Evolutionary conservation across 495 filamentous ascomycete species (phyloP).

Genomic region (Ascodesmis nigricans): DNA sequence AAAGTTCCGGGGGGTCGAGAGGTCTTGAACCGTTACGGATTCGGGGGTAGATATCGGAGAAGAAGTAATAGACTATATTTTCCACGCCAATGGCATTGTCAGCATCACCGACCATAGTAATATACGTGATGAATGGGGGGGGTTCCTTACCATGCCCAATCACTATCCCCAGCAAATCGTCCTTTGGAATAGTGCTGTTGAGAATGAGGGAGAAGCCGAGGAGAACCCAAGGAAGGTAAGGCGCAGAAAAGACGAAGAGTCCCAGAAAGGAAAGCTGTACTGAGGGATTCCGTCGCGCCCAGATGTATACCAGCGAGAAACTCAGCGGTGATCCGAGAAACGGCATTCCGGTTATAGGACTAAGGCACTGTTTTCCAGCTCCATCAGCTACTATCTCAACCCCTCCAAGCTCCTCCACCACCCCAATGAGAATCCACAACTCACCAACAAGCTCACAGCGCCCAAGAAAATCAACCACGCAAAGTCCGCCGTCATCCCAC

Average conservation of each 20-base stretch:
- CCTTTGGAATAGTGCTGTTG: constrained; percentile 73
- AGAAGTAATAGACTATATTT: constrained; percentile 72
- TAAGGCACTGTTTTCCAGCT: constrained; percentile 28
- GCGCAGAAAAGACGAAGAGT: constrained; percentile 72
- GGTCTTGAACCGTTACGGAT: constrained; percentile 68
- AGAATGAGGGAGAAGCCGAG: constrained; percentile 73
- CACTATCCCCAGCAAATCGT: constrained; percentile 81
- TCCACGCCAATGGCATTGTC: neutral
- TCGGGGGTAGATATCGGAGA: constrained; percentile 84
- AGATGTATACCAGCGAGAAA: constrained; percentile 90
- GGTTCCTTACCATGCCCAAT: constrained; percentile 50
- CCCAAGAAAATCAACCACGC: constrained; percentile 83
- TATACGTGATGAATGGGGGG: neutral
- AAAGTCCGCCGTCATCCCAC: constrained; percentile 71
- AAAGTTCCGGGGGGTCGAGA: constrained; percentile 77
- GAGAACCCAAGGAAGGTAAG: constrained; percentile 89
- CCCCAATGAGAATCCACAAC: constrained; percentile 1
- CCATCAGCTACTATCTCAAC: neutral
- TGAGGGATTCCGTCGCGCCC: constrained; percentile 85
- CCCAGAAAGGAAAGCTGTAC: constrained; percentile 80
- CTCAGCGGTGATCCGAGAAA: constrained; percentile 82
- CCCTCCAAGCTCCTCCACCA: neutral
- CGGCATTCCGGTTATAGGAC: constrained; percentile 64
- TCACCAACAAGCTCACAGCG: constrained; percentile 42
- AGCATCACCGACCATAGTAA: neutral